These are phyloP conservation scores for Boletus insuetus DNA, from an alignment of 768 basidiomycete genomes.

Conservation along the genomic window DNA sequence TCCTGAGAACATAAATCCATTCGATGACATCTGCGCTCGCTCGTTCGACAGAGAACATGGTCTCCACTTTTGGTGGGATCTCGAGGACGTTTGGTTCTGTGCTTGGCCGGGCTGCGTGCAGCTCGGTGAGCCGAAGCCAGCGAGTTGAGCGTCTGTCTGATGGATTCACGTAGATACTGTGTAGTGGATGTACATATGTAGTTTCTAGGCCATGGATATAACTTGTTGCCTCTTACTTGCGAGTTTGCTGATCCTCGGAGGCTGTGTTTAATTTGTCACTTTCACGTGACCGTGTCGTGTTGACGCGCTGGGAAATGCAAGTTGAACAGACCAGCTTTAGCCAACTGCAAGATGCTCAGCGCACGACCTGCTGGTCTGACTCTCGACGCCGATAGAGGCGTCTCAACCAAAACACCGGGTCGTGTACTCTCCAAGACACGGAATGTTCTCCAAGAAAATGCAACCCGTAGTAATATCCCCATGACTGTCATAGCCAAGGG, in stretches of 20 bases:
- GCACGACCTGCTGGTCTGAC: constrained; percentile 23
- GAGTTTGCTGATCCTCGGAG: too few relatives aligned
- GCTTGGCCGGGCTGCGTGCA: constrained; percentile 27
- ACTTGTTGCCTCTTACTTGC: too few relatives aligned
- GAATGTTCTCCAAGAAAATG: constrained; percentile 49
- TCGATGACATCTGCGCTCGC: constrained; percentile 65
- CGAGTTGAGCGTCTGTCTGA: constrained; percentile 65
- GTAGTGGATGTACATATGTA: too few relatives aligned
- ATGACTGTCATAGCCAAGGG: constrained; percentile 46
- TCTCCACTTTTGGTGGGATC: constrained; percentile 31
- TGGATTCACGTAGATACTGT: constrained; percentile 38
- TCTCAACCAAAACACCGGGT: constrained; percentile 54
- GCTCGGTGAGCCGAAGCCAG: constrained; percentile 35
- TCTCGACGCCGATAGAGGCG: constrained; percentile 26
- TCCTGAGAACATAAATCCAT: constrained; percentile 50
- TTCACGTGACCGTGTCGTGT: constrained; percentile 29
- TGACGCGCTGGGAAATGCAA: not conserved
- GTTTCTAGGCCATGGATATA: too few relatives aligned
- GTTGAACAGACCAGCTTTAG: not conserved
- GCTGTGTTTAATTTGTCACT: not conserved
- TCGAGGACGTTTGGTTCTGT: constrained; percentile 65
- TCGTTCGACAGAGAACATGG: constrained; percentile 70
- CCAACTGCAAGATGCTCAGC: constrained; percentile 27
- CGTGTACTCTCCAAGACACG: constrained; percentile 39
- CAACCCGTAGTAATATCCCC: constrained; percentile 32